Base-by-base conservation (phyloP, 805 yeast species). In the Metschnikowia amazonensis region DNA sequence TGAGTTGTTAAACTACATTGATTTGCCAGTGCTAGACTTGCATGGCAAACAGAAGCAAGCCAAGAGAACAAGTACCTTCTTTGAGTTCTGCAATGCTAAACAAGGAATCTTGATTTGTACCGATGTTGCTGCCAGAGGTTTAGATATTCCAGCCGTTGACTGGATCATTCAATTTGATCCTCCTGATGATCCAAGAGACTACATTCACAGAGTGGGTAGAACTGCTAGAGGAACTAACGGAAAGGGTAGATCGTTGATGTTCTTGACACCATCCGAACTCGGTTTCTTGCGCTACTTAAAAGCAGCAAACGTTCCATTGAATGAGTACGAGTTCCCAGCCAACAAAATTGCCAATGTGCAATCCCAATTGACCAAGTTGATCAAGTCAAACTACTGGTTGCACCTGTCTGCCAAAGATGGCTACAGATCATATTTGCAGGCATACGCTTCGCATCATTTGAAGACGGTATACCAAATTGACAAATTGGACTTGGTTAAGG, bases 131-230 rank as follows among this genome's bases (percentile, higher is more conserved):
- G 99, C 99, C 18, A 84, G 99, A 77, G 99, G 99, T 20, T 80
- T 94, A 55, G 99, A 94, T 74, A 94, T 94, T 57, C 99, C 99
- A 44, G 84, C 95, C 24, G 99, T 94, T 45, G 99, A 95, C 72
- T 94, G 99, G 99, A 94, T 94, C 61, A 86, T 94, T 54, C 99
- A 94, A 74, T 94, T 89, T 62, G 99, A 94, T 67, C 99, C 99
- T 45, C 99, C 99, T 65, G 99, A 94, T 84, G 99, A 94, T 71
- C 99, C 99, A 69, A 83, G 98, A 72, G 98, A 94, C 70, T 94
- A 94, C 66, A 94, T 94, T 57, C 99, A 94, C 72, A 82, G 99
- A 69, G 99, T 94, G 30, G 99, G 99, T 55, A 84, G 99, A 76
- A 94, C 99, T 23, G 99, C 99, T 30, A 84, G 99, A 75, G 96